Conservation (phyloP, 192 early-diverging fungal species). For the Coemansia sp. region DNA sequence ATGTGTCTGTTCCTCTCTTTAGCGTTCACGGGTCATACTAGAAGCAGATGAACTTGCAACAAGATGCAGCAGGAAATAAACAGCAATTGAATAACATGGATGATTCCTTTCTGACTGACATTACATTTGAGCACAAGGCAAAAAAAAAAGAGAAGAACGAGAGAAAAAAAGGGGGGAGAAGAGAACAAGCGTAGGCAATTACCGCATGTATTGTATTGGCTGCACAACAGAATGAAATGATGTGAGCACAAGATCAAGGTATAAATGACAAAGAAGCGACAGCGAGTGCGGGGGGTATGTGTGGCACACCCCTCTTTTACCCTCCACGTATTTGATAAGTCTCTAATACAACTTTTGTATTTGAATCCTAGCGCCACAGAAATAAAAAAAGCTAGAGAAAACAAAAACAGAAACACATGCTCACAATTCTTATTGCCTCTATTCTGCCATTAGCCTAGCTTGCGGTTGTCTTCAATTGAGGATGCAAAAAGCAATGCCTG, state of each 20-base stretch:
- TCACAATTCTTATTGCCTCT: not conserved
- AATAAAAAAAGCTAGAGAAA: not conserved
- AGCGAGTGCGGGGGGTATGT: too few relatives aligned
- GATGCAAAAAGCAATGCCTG: not conserved
- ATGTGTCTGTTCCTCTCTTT: not conserved
- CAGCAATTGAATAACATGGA: not conserved
- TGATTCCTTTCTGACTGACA: not conserved
- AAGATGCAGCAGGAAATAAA: not conserved
- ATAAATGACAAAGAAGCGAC: too few relatives aligned
- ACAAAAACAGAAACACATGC: not conserved
- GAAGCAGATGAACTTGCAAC: constrained; percentile 5
- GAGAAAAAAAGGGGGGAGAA: not conserved
- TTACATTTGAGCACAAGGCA: not conserved
- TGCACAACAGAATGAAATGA: not conserved
- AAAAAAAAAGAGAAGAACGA: not conserved
- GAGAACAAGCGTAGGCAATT: not conserved
- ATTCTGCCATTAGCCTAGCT: not conserved
- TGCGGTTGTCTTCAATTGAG: not conserved
- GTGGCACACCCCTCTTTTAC: too few relatives aligned
- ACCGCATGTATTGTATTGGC: not conserved
- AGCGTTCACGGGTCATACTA: constrained; percentile 5
- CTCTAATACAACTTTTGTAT: not conserved
- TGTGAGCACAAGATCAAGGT: not conserved
- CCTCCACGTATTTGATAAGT: not conserved
- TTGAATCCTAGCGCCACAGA: not conserved